Base-by-base conservation (phyloP, 2,329 filamentous ascomycete species). In the Fusarium nodosum region DNA sequence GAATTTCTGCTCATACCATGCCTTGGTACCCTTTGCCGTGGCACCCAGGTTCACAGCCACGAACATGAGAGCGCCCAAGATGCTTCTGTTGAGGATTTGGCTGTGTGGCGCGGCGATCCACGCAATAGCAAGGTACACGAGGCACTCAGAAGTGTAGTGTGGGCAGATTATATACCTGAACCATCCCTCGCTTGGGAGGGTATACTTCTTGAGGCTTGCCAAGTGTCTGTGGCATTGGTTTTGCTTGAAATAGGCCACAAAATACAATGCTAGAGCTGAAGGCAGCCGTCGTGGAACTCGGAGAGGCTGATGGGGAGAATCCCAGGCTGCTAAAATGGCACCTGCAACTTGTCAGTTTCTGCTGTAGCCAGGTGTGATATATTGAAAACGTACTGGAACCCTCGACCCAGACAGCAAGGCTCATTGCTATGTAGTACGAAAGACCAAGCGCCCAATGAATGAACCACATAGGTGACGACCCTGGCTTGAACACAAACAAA, bases 131-230 rank as follows among this genome's bases (percentile, higher is more conserved):
- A 94, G 76, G 77, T 99, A 98, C 61, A 97, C 88, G 41, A 91
- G 77, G 76, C 93, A 94, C 81, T 98, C 96, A 75, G 91, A 93
- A 5, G 92, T 92, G 79, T 98, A 99, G 80, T 99, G 96, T 20
- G 96, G 94, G 73, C 92, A 97, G 39, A 97, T 81, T 24, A 97
- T 79, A 60, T 85, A 83, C 45, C 83, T 83, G 79, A 98, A 99
- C 60, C 91, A 81, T 4, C 90, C 90, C 63, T 91, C 86, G 4
- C 86, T 82, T 0, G 95, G 95, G 26, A 98, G 84, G 13, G 91
- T 92, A 79, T 99, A 98, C 76, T 94, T 95, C 76, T 88, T 87
- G 63, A 96, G 81, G 39, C 86, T 86, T 42, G 90, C 88, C 22
- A 96, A 85, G 73, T 94, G 85, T 56, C 81, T 81, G 76, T 95